Percentiles rank a stretch among this genome's conserved stretches.
Evolutionary conservation across 208 protist species (phyloP).

Genomic region (Trypanosoma rangeli): DNA sequence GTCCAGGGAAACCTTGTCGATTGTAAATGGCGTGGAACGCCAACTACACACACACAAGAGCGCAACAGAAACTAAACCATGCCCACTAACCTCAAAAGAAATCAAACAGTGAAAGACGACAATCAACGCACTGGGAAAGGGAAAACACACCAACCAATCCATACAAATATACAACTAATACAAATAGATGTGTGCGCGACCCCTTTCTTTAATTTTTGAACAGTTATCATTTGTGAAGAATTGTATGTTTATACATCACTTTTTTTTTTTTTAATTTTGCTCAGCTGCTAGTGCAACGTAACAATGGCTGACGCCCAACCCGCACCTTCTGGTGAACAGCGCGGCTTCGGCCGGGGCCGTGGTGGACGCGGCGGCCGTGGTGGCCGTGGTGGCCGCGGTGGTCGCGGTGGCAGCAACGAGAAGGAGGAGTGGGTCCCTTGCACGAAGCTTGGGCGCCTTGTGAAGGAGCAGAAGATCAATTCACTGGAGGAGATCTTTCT

Average conservation of each 20-base stretch:
- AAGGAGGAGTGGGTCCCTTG: conserved; percentile 97
- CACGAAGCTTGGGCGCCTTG: conserved; percentile 99
- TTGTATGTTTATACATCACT: not conserved
- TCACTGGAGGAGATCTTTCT: conserved; percentile 99
- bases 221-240: not conserved
- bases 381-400: conserved; percentile 45
- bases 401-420: conserved; percentile 56
- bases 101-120: not conserved
- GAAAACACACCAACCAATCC: too few species aligned
- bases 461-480: conserved; percentile 96
- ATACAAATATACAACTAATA: too few species aligned
- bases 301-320: conserved; percentile 76
- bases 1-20: conserved; percentile 8
- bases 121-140: not conserved
- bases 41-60: not conserved
- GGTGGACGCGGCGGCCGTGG: conserved; percentile 56
- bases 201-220: not conserved
- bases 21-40: not conserved
- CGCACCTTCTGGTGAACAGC: conserved; percentile 44
- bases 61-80: not conserved
- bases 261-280: conserved; percentile 21
- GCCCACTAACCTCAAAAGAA: not conserved
- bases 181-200: too few species aligned
- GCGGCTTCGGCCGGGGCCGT: conserved; percentile 58
- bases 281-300: conserved; percentile 20